A percentile compares a stretch with the other conserved stretches of the same genome.
phyloP scores from a whole-genome alignment of 2,329 filamentous ascomycete species.

The Hypoxylon sp. region DNA sequence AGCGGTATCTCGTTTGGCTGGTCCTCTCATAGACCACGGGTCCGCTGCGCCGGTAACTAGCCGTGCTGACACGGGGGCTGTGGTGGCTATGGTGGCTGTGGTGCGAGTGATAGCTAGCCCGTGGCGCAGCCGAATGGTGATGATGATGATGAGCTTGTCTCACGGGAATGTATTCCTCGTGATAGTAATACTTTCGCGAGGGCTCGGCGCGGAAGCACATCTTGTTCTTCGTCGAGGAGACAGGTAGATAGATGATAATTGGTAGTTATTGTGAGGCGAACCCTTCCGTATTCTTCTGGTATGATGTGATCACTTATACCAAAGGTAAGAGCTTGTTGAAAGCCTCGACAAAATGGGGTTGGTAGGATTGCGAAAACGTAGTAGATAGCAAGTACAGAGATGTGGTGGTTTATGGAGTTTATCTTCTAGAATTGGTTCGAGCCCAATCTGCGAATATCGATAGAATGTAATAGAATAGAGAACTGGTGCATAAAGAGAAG shows the following conservation, averaged over 20 bases:
- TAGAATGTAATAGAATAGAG: constrained; percentile 25
- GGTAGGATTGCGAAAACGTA: neutral
- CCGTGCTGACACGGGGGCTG: constrained; percentile 61
- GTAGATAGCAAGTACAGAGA: constrained; percentile 1
- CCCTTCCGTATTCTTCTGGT: neutral
- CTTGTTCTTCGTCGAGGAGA: constrained; percentile 12
- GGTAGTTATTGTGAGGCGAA: neutral
- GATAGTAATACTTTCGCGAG: constrained; percentile 68
- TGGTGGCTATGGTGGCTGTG: constrained; percentile 45
- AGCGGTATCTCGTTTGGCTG: constrained; percentile 55
- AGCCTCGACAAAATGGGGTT: constrained; percentile 1
- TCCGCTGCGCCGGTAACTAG: constrained; percentile 54
- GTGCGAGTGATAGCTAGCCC: constrained; percentile 52
- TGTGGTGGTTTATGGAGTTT: neutral
- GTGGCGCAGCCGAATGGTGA: constrained; percentile 58
- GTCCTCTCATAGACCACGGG: constrained; percentile 61
- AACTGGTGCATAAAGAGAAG: constrained; percentile 3
- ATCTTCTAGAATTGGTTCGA: constrained; percentile 7
- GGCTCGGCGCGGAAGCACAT: constrained; percentile 68
- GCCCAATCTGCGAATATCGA: neutral
- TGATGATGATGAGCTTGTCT: constrained; percentile 57
- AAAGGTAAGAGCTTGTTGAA: constrained; percentile 12
- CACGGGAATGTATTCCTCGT: constrained; percentile 67
- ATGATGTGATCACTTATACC: neutral
- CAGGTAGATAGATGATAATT: neutral